phyloP scores from a whole-genome alignment of 2,329 filamentous ascomycete genomes.

The Monilinia fructicola region DNA sequence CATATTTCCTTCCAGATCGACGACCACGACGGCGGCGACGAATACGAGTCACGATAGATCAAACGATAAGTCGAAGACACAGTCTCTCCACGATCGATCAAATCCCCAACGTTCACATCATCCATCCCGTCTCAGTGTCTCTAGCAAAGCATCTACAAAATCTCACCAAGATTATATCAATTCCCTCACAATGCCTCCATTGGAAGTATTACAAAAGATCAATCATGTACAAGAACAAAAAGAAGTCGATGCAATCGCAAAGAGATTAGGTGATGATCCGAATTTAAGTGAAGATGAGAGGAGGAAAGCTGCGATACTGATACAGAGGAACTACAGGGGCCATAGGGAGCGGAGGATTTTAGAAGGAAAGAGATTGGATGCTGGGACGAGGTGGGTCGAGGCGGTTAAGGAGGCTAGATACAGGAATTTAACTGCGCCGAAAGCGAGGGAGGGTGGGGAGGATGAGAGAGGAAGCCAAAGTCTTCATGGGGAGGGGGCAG shows the following conservation, averaged over 20 bases:
- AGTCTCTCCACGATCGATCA: neutral
- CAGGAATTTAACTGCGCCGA: slow-evolving; percentile 50
- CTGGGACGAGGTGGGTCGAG: slow-evolving; percentile 42
- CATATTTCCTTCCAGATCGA: slow-evolving; percentile 4
- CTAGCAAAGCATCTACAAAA: slow-evolving; percentile 28
- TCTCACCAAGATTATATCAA: slow-evolving; percentile 40
- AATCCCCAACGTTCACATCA: slow-evolving; percentile 22
- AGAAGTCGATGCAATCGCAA: slow-evolving; percentile 35
- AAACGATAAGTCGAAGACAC: neutral
- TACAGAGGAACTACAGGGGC: slow-evolving; percentile 74
- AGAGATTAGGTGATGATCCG: slow-evolving; percentile 37
- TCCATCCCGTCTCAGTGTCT: slow-evolving; percentile 31
- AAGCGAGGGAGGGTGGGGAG: slow-evolving; percentile 34
- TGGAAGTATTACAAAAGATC: slow-evolving; percentile 50
- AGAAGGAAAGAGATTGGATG: slow-evolving; percentile 59
- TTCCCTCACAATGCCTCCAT: slow-evolving; percentile 33
- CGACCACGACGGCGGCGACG: neutral
- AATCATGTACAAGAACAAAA: slow-evolving; percentile 48
- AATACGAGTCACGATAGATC: neutral
- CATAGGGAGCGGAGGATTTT: slow-evolving; percentile 72
- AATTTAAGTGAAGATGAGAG: slow-evolving; percentile 43
- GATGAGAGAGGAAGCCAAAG: slow-evolving; percentile 22
- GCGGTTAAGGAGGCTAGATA: slow-evolving; percentile 58
- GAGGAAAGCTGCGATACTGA: slow-evolving; percentile 54
- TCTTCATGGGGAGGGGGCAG: slow-evolving; percentile 34